Evolutionary conservation across 1,284 basidiomycete genomes (phyloP), one percentile per base, ranked within the genome.

Genomic region (Macrocybe sp.): DNA sequence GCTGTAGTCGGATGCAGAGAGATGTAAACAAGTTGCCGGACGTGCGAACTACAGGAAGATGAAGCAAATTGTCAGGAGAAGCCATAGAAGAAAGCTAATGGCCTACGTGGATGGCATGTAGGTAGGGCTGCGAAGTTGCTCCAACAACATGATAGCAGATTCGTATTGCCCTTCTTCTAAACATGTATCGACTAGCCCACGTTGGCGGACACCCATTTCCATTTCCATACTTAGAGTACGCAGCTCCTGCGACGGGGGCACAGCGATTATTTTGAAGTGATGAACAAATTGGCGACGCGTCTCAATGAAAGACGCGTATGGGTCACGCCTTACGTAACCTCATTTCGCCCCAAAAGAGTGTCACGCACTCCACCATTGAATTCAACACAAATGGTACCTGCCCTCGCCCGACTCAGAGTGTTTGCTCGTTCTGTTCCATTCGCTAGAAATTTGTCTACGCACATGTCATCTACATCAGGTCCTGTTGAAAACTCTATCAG

Each of bases 91-190:
- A 48, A 51, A 53, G 41, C 41, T 37, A 41, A 31, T 51, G 42
- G 28, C 14, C 32, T 59, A 83, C 83, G 66, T 56, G 2, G 75
- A 70, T 7, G 83, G 83, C 44, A 61, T 76, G 61, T 71, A 72
- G 16, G 69, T 64, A n/a, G 73, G 58, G 3, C 76, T 76, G 45
- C 81, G 77, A 4, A 87, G 63, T 48, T 82, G 78, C 50, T 79
- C 76, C 0, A 89, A 70, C 12, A 76, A 62, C 7, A 70, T 64
- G 28, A 86, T 80, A 1, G 79, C 85, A 6, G 76, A 69, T 52
- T 83, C 77, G 53, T 83, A 86, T 52, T 87, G 83, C 12, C 79
- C 79, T 59, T 89, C 85, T 54, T 89, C 85, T 35, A 89, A 78
- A 51, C 79, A 81, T 40, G 72, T 78, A 58, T 88, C 83, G 10